These are phyloP conservation scores for Trichoderma brevicompactum DNA, from an alignment of 2,329 filamentous ascomycete species.

Conservation along the genomic window DNA sequence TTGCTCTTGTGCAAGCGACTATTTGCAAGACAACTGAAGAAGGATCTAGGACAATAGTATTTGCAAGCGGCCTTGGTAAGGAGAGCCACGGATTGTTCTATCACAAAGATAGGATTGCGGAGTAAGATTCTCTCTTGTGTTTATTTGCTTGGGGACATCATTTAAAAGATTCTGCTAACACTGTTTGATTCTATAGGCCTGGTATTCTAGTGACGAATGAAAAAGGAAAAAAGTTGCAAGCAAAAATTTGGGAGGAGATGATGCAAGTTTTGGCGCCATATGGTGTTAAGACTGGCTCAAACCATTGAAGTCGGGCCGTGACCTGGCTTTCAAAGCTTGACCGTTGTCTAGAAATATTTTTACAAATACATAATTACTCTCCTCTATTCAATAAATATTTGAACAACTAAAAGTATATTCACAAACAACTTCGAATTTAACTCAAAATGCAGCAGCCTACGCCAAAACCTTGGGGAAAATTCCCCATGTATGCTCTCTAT, in stretches of 20 bases:
- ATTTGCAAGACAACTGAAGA: constrained; percentile 18
- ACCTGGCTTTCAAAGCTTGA: too few species aligned
- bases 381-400: too few species aligned
- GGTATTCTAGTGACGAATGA: constrained; percentile 12
- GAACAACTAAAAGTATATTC: too few species aligned
- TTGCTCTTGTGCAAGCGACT: constrained; percentile 4
- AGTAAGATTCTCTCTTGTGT: neutral
- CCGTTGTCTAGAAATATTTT: too few species aligned
- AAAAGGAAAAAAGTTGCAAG: neutral
- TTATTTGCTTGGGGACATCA: neutral
- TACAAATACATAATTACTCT: too few species aligned
- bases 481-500: too few species aligned
- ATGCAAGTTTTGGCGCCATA: neutral
- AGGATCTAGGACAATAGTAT: constrained; percentile 4
- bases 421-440: too few species aligned
- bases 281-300: neutral
- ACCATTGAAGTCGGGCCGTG: neutral
- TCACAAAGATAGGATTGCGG: constrained; percentile 11
- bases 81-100: constrained; percentile 12
- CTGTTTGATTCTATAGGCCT: neutral
- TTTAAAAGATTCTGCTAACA: neutral
- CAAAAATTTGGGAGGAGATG: constrained; percentile 10
- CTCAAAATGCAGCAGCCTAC: too few species aligned
- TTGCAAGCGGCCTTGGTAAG: neutral
- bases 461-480: too few species aligned